Conservation (phyloP, 129 eudicot species). For the Escallonia herrerae region DNA sequence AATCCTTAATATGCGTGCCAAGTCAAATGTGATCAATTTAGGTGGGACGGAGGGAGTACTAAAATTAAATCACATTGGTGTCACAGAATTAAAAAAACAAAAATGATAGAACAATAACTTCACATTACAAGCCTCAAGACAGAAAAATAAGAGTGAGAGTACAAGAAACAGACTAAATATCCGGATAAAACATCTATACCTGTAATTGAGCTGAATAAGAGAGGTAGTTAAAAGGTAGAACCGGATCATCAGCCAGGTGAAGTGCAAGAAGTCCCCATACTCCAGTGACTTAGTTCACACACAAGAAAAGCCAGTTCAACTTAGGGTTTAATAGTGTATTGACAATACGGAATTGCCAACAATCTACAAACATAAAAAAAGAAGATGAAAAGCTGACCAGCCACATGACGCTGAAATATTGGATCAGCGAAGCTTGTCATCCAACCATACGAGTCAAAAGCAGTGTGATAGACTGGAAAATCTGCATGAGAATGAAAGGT, state of each 20-base stretch:
- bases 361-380: background rate
- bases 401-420: slow-evolving; percentile 75
- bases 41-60: no score
- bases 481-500: slow-evolving; percentile 29
- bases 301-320: background rate
- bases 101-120: no score
- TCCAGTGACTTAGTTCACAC: slow-evolving; percentile 42
- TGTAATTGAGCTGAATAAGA: slow-evolving; percentile 68
- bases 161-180: background rate
- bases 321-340: slow-evolving; percentile 5
- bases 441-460: slow-evolving; percentile 91
- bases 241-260: slow-evolving; percentile 72
- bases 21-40: no score
- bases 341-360: background rate
- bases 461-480: slow-evolving; percentile 94
- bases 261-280: slow-evolving; percentile 91
- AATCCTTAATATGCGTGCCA: no score
- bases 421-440: slow-evolving; percentile 81
- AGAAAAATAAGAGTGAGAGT: background rate
- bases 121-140: background rate
- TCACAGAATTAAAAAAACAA: no score
- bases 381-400: slow-evolving; percentile 42
- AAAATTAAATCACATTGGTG: no score
- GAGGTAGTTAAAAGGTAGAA: slow-evolving; percentile 78
- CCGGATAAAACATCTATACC: slow-evolving; percentile 24